These are phyloP conservation scores for Eremothecium cymbalariae DNA, from an alignment of 1,139 yeast genomes.

Conservation along the genomic window DNA sequence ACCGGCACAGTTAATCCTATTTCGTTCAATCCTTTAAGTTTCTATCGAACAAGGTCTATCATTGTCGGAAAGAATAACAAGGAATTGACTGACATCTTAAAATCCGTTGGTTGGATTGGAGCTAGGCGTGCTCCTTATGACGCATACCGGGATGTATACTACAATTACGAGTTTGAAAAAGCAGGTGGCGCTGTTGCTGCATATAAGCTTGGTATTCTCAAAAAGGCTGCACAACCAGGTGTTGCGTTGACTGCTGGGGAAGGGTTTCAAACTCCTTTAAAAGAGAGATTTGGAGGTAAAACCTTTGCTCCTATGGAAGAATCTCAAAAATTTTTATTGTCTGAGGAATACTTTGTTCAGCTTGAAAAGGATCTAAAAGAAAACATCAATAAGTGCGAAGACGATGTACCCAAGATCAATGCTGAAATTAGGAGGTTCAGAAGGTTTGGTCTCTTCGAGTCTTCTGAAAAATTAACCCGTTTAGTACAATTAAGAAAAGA, in stretches of 20 bases:
- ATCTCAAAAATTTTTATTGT: slow-evolving; percentile 39
- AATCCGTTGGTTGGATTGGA: slow-evolving; percentile 86
- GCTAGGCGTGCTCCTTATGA: slow-evolving; percentile 63
- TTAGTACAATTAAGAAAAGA: slow-evolving; percentile 31
- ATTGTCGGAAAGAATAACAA: slow-evolving; percentile 27
- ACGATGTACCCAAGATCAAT: slow-evolving; percentile 30
- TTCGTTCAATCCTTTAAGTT: slow-evolving; percentile 39
- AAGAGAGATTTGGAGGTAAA: slow-evolving; percentile 24
- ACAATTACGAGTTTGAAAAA: slow-evolving; percentile 54
- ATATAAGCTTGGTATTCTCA: slow-evolving; percentile 63
- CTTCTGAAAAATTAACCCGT: slow-evolving; percentile 38
- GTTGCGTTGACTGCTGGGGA: slow-evolving; percentile 62
- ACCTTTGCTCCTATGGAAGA: slow-evolving; percentile 31
- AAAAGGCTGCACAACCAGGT: slow-evolving; percentile 53
- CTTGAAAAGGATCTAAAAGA: slow-evolving; percentile 41
- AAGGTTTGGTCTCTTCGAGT: slow-evolving; percentile 51
- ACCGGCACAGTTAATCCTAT: slow-evolving; percentile 74
- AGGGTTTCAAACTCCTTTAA: slow-evolving; percentile 65
- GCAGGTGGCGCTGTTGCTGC: slow-evolving; percentile 78
- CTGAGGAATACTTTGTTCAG: slow-evolving; percentile 46
- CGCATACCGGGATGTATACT: slow-evolving; percentile 65
- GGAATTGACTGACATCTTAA: slow-evolving; percentile 44
- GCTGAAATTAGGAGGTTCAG: slow-evolving; percentile 40
- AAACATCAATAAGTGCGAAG: slow-evolving; percentile 21
- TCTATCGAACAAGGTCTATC: slow-evolving; percentile 22